phyloP scores from a whole-genome alignment of 2,329 filamentous ascomycete species.

The Phoma sp. region DNA sequence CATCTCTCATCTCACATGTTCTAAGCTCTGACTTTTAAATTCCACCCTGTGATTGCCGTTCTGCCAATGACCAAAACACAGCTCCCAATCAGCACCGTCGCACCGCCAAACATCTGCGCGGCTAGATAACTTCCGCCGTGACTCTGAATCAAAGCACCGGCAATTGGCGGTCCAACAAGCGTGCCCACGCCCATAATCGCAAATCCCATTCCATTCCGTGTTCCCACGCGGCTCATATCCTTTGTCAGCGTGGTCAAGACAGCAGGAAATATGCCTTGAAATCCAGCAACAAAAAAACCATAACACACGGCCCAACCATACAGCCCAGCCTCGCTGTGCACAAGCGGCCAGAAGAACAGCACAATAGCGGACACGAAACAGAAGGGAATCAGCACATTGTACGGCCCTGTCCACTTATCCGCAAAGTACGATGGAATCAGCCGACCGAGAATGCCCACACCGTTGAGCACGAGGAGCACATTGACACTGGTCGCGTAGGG shows the following conservation, averaged over 20 bases:
- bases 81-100: conserved; percentile 37
- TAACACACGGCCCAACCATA: conserved; percentile 55
- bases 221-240: conserved; percentile 55
- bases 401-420: conserved; percentile 59
- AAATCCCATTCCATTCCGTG: conserved; percentile 57
- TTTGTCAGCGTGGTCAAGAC: conserved; percentile 52
- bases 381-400: conserved; percentile 63
- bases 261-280: conserved; percentile 55
- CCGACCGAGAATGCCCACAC: conserved; percentile 62
- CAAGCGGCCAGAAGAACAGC: conserved; percentile 63
- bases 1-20: too few species aligned
- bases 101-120: conserved; percentile 52
- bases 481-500: conserved; percentile 59
- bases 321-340: conserved; percentile 48
- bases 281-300: conserved; percentile 52
- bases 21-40: conserved; percentile 33
- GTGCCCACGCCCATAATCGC: conserved; percentile 53
- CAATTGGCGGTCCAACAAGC: conserved; percentile 55
- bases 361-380: conserved; percentile 54
- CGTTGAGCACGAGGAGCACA: conserved; percentile 64
- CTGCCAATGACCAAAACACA: conserved; percentile 38
- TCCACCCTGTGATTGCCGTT: conserved; percentile 38
- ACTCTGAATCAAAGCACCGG: conserved; percentile 53
- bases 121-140: conserved; percentile 50
- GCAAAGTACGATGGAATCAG: conserved; percentile 61